Percentiles rank a stretch among this genome's conserved stretches.
phyloP scores from a whole-genome alignment of 2,329 filamentous ascomycete genomes.

The Aspergillus calidoustus region DNA sequence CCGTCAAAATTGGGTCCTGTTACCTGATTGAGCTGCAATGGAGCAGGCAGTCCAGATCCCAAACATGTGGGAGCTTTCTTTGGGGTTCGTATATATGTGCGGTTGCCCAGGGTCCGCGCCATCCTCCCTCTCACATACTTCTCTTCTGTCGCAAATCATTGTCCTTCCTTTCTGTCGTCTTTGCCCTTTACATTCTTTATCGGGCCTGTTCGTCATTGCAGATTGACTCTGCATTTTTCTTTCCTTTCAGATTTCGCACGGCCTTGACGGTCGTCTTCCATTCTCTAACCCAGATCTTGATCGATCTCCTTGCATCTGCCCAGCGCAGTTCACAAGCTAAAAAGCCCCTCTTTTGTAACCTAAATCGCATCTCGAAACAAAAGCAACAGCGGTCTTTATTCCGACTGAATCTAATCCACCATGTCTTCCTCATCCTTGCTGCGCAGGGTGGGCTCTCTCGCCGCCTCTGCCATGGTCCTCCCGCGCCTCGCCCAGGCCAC shows the following conservation, averaged over 20 bases:
- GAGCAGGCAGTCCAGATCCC: slow-evolving; percentile 4
- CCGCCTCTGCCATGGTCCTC: slow-evolving; percentile 33
- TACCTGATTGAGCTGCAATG: slow-evolving; percentile 9
- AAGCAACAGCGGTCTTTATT: neutral
- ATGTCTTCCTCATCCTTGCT: slow-evolving; percentile 37
- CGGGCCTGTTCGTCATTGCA: slow-evolving; percentile 13
- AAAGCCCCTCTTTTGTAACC: slow-evolving; percentile 1
- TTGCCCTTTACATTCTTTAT: slow-evolving; percentile 26
- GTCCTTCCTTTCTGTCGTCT: slow-evolving; percentile 15
- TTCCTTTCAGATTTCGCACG: slow-evolving; percentile 15
- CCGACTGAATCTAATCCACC: slow-evolving; percentile 6
- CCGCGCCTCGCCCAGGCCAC: slow-evolving; percentile 20
- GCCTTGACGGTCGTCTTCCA: slow-evolving; percentile 29
- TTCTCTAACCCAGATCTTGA: slow-evolving; percentile 19
- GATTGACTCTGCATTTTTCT: slow-evolving; percentile 22
- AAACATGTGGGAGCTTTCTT: slow-evolving; percentile 1
- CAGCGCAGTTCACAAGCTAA: neutral
- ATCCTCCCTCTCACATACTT: slow-evolving; percentile 16
- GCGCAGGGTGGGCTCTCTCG: slow-evolving; percentile 37
- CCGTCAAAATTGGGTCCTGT: slow-evolving; percentile 9
- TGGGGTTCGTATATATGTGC: slow-evolving; percentile 10
- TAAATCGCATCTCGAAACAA: neutral
- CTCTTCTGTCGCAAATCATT: slow-evolving; percentile 12
- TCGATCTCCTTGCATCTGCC: slow-evolving; percentile 12
- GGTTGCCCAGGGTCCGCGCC: slow-evolving; percentile 12